Conservation (phyloP, 2,329 filamentous ascomycete species). For the Aspergillus ochraceoroseus region DNA sequence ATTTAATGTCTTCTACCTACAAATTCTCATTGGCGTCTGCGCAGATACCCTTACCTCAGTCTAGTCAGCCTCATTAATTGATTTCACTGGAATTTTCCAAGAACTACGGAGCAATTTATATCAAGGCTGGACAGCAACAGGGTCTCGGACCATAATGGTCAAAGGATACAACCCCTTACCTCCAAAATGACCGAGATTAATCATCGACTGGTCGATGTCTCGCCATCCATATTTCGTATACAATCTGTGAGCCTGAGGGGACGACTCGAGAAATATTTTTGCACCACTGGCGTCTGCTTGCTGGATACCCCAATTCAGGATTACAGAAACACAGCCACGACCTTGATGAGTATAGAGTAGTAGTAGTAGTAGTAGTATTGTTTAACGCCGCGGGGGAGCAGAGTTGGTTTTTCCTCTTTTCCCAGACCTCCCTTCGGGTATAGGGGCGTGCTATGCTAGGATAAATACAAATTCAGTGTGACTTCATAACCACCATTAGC, state of each 20-base stretch:
- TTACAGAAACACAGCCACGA: background rate
- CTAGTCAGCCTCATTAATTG: too few relatives aligned
- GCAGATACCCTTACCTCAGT: too few relatives aligned
- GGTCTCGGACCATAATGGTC: background rate
- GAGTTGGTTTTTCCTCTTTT: too few relatives aligned
- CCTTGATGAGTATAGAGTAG: slow-evolving; percentile 1
- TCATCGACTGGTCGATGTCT: background rate
- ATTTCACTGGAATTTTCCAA: too few relatives aligned
- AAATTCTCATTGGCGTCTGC: too few relatives aligned
- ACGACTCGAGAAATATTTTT: slow-evolving; percentile 1
- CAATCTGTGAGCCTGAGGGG: slow-evolving; percentile 1
- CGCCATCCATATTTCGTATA: slow-evolving; percentile 1
- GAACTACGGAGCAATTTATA: too few relatives aligned
- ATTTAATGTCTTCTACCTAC: too few relatives aligned
- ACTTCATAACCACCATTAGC: slow-evolving; percentile 4
- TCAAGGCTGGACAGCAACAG: too few relatives aligned
- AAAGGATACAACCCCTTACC: background rate
- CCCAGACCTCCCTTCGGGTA: too few relatives aligned
- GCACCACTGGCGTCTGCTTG: background rate
- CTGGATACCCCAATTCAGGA: slow-evolving; percentile 1
- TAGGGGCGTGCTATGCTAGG: too few relatives aligned
- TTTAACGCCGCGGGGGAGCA: too few relatives aligned
- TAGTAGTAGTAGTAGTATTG: slow-evolving; percentile 1
- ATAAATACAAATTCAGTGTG: too few relatives aligned
- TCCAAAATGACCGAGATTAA: slow-evolving; percentile 1